Evolutionary conservation across 257 asterid genomes (phyloP).

Genomic region (Solanum chilense): DNA sequence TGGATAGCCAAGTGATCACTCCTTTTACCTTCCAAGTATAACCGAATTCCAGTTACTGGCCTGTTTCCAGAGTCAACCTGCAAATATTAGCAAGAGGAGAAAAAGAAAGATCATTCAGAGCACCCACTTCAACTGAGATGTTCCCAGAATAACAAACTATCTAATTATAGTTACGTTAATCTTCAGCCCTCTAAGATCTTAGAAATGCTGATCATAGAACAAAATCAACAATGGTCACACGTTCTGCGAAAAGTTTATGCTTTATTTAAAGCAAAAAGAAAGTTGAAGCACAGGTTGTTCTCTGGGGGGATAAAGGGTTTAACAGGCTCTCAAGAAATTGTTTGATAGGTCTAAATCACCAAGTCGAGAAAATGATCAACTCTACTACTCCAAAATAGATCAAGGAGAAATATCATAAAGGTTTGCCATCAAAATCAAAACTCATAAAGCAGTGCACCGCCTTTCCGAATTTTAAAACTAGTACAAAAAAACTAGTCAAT

Average conservation of each 20-base stretch:
- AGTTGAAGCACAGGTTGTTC: background rate
- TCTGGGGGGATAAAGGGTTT: background rate
- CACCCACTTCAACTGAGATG: background rate
- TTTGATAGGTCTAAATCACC: background rate
- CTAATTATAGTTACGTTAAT: background rate
- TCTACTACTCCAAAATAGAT: background rate
- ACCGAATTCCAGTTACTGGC: slow-evolving; percentile 88
- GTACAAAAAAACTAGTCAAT: background rate
- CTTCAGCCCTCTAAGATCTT: background rate
- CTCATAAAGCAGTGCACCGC: background rate
- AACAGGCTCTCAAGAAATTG: background rate
- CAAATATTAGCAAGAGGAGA: background rate
- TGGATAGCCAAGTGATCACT: slow-evolving; percentile 90
- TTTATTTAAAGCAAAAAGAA: background rate
- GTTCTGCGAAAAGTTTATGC: background rate
- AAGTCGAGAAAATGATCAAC: background rate
- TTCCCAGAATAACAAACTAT: background rate
- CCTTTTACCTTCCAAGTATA: slow-evolving; percentile 83
- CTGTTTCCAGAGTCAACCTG: slow-evolving; percentile 76
- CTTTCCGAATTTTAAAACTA: background rate
- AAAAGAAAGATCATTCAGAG: background rate
- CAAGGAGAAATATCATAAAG: background rate
- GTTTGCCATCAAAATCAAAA: background rate
- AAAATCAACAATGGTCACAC: background rate
- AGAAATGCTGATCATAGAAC: background rate